Evolutionary conservation across 495 filamentous ascomycete genomes (phyloP), one percentile per base, ranked within the genome.

Genomic region (Lepraria neglecta): DNA sequence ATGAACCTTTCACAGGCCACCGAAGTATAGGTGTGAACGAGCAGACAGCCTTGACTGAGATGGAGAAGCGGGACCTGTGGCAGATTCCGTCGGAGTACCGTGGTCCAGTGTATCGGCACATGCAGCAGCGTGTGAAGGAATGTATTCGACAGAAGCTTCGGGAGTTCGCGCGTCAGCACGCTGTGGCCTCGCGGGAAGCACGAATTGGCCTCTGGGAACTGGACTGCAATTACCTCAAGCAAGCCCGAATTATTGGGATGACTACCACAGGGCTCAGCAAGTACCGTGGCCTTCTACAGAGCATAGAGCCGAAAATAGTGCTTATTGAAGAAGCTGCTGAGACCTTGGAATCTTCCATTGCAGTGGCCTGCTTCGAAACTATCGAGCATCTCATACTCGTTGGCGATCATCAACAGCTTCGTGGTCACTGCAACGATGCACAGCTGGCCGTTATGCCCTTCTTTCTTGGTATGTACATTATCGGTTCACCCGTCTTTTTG

Each of bases 211-310:
- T 70, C 55, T 82, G 80, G 81, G 82, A 89, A 71, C 59, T 74
- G 61, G 76, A 87, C 67, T 63, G 73, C 54, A 65, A 70, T 11
- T 69, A 82, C 28, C 71, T 89, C 4, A 68, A 73, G 51, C 64
- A 75, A 5, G 74, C 80, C 9, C 87, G 83, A 64, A 60, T 91
- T 2, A 75, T 92, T 55, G 88, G 88, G 10, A 81, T 89, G 77
- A 92, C 88, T 6, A 87, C 84, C 0, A 91, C 92, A 0, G 94
- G 94, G 4, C 70, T 97, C n/a, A 89, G 85, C 68, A 97, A 97
- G 66, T 92, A 94, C 64, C 83, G 92, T 19, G 83, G 75, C 3
- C 74, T 95, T 0, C 72, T 97, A 27, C 81, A 87, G 14, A 84
- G 82, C 28, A 62, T 95, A 19, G 75, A 82, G 33, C 91, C 94